A percentile compares a stretch with the other conserved stretches of the same genome.
Conservation (phyloP, 139 green algal genomes). For the Desmodesmus armatus region DNA sequence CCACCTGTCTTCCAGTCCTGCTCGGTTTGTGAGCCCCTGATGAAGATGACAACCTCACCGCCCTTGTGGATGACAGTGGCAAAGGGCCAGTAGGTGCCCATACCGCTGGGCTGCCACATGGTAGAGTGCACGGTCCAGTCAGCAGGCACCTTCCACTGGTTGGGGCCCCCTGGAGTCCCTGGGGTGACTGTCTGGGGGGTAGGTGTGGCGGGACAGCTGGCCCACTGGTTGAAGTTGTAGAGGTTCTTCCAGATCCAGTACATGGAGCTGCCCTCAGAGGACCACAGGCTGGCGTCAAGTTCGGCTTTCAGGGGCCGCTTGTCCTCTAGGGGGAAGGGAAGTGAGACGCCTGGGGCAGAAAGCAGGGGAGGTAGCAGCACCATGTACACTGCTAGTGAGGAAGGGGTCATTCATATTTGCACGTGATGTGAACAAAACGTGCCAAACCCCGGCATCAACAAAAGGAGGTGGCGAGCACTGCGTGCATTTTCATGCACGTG, state of each 20-base stretch:
- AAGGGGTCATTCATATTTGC: no score
- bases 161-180: neutral
- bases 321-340: neutral
- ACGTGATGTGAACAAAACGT: no score
- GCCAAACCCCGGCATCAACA: no score
- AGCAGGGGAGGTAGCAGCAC: no score
- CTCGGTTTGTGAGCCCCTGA: neutral
- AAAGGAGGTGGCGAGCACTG: no score
- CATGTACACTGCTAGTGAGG: no score
- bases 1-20: neutral
- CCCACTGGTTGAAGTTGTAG: neutral
- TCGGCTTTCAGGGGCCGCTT: neutral
- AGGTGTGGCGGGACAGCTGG: neutral
- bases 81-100: neutral
- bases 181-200: neutral
- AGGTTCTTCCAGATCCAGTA: conserved; percentile 14
- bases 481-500: no score
- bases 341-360: no score
- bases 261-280: neutral
- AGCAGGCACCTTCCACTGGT: neutral
- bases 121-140: neutral
- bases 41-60: neutral
- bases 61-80: neutral
- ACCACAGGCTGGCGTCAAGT: neutral
- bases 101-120: neutral